phyloP scores from a whole-genome alignment of 31 red algal species.

The Asparagopsis taxiformis region DNA sequence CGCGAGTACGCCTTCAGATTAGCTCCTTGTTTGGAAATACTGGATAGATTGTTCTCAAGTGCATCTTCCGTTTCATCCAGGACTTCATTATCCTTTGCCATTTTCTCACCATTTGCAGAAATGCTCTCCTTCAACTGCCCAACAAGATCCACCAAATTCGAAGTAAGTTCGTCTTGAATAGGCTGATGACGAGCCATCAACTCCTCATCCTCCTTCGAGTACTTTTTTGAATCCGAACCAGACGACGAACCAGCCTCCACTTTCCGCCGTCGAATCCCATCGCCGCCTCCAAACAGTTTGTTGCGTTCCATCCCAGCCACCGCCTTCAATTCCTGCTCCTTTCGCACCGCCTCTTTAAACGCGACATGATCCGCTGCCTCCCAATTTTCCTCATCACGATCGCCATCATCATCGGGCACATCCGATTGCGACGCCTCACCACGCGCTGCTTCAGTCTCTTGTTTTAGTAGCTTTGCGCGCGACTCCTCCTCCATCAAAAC shows the following conservation, averaged over 20 bases:
- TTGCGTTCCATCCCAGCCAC: neutral
- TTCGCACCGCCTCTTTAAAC: neutral
- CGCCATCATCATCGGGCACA: neutral
- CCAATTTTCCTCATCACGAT: too few relatives aligned
- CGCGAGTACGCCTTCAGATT: constrained; percentile 22
- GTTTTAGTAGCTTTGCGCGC: constrained; percentile 6
- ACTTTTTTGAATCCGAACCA: constrained; percentile 20
- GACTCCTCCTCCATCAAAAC: constrained; percentile 62
- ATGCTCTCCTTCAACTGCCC: constrained; percentile 66
- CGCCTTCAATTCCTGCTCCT: neutral
- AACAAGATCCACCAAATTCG: constrained; percentile 66
- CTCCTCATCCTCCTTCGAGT: constrained; percentile 59
- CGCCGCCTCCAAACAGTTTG: constrained; percentile 2
- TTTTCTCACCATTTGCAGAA: constrained; percentile 45
- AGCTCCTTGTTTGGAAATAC: constrained; percentile 38
- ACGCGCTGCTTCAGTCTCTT: neutral
- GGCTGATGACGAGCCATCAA: constrained; percentile 67
- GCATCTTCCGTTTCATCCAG: constrained; percentile 62
- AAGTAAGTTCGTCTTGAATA: constrained; percentile 64
- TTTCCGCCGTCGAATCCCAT: neutral
- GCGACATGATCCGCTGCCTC: neutral
- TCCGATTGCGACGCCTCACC: neutral
- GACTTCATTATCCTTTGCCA: constrained; percentile 47
- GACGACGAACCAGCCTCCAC: neutral
- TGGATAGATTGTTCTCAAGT: constrained; percentile 47